Conservation (phyloP, 805 yeast species). For the Saccharomyces kudriavzevii region DNA sequence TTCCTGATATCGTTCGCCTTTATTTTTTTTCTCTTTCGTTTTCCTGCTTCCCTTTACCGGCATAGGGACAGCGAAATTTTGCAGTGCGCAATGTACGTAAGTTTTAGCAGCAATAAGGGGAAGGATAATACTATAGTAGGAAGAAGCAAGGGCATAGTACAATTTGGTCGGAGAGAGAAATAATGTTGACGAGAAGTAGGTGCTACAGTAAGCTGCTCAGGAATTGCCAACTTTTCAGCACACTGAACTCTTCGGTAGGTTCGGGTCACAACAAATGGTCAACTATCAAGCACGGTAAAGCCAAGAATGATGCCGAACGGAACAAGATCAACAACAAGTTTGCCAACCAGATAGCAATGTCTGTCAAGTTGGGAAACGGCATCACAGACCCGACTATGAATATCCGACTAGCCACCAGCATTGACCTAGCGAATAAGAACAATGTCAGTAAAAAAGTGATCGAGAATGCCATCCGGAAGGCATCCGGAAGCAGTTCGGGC, state of each 20-base stretch:
- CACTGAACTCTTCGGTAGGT: neutral
- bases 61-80: neutral
- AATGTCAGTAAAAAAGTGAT: slow-evolving; percentile 79
- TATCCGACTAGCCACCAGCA: slow-evolving; percentile 54
- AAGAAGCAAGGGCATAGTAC: neutral
- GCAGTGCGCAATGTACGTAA: neutral
- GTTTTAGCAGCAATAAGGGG: neutral
- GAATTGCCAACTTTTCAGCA: neutral
- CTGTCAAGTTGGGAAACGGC: slow-evolving; percentile 62
- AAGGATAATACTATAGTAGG: neutral
- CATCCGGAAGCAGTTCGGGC: slow-evolving; percentile 42
- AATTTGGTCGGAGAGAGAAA: neutral
- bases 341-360: slow-evolving; percentile 65
- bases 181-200: neutral
- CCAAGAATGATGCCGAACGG: slow-evolving; percentile 78
- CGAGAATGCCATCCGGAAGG: slow-evolving; percentile 82
- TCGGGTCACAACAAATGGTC: slow-evolving; percentile 94
- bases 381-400: slow-evolving; percentile 51
- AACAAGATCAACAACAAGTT: slow-evolving; percentile 61
- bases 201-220: neutral
- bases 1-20: neutral
- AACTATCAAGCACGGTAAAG: slow-evolving; percentile 87
- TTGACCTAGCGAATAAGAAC: slow-evolving; percentile 67
- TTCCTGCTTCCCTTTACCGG: neutral
- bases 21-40: neutral